Conservation (phyloP, 805 yeast genomes). For the Metschnikowia orientalis region DNA sequence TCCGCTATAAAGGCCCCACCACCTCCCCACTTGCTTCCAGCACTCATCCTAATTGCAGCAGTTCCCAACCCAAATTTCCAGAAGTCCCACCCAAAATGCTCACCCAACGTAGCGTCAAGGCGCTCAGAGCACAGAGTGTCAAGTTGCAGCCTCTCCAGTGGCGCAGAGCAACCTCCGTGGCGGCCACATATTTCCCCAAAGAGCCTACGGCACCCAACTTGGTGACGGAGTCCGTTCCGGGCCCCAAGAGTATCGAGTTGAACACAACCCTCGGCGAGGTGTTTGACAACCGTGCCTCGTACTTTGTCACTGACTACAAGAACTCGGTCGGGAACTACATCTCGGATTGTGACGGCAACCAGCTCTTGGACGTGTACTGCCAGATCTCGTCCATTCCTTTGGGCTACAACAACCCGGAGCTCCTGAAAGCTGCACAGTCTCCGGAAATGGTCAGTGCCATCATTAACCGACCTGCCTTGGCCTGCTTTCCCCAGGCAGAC, state of each 20-base stretch:
- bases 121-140: too few relatives aligned
- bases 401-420: constrained; percentile 42
- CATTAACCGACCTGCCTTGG: constrained; percentile 42
- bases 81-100: too few relatives aligned
- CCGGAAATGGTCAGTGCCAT: constrained; percentile 40
- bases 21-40: not conserved
- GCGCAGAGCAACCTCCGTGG: constrained; percentile 17
- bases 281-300: constrained; percentile 41
- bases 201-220: constrained; percentile 34
- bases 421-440: constrained; percentile 34
- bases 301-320: constrained; percentile 38
- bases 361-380: constrained; percentile 37
- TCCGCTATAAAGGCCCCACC: too few relatives aligned
- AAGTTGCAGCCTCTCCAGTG: too few relatives aligned
- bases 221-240: constrained; percentile 32
- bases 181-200: constrained; percentile 31
- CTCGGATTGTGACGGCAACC: constrained; percentile 40
- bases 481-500: constrained; percentile 60
- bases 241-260: constrained; percentile 30
- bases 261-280: constrained; percentile 34
- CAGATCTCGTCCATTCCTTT: constrained; percentile 42
- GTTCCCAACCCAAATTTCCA: too few relatives aligned
- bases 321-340: constrained; percentile 39
- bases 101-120: too few relatives aligned
- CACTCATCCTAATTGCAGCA: too few relatives aligned